Base-by-base conservation (phyloP, 163 green algal species). In the Scenedesmus sp. region DNA sequence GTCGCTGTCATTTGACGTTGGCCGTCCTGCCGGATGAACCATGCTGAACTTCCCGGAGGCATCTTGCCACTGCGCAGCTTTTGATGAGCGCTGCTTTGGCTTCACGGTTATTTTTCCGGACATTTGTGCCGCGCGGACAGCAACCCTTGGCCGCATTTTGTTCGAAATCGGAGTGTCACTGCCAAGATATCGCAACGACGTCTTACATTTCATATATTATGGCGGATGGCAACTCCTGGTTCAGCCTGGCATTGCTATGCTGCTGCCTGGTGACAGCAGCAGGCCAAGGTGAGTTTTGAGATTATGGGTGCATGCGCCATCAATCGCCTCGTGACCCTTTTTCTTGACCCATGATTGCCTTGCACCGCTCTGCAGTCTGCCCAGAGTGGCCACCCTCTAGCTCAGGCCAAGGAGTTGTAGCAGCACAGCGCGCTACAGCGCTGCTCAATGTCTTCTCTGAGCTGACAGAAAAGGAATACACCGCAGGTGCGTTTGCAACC, bases 361-460 rank as follows among this genome's bases (percentile, higher is more conserved):
- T 70, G 70, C 46, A 30, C 42, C 18, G 5, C 16, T 15, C 24
- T 65, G 43, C 70, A 90, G 85, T 22, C 42, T 91, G 87, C 33
- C 87, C 87, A 0, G 24, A 24, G 40, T 91, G 87, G 87, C 33
- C 35, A 22, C 51, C 51, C 30, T 40, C 5, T 22, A 33, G 43
- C 35, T 42, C 4, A 24, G 87, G 87, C 44, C 87, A 91, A 43
- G 87, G 33, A 33, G 40, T 91, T 18, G 76, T 72, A 16, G 30
- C 53, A 40, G 40, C 30, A 24, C 42, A 91, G 30, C 87, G 87
- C 1, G 33, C 61, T 0, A 35, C 18, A 40, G 61, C 30, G 22
- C 51, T 59, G 35, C 26, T 46, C 33, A 37, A 79, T 72, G 88
- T 92, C 2, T 92, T 92, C 46, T 70, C 61, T 30, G 88, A 92